A percentile compares a stretch with the other conserved stretches of the same genome.
phyloP scores from a whole-genome alignment of 108 stramenopile genomes.

The Discostella stelligeroides region DNA sequence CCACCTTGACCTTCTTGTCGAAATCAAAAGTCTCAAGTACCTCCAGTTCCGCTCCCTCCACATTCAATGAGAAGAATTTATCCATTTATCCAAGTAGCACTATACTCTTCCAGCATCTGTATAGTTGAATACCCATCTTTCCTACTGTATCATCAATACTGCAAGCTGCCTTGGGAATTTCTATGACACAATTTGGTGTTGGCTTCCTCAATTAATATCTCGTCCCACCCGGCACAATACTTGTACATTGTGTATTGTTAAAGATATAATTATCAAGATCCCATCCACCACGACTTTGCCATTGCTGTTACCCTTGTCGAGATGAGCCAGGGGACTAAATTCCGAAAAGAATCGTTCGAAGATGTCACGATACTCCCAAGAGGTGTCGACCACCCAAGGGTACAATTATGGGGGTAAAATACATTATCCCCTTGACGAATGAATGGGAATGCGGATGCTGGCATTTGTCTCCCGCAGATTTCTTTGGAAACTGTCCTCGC shows the following conservation, averaged over 20 bases:
- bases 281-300: slow-evolving; percentile 14
- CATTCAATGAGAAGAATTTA: background rate
- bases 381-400: background rate
- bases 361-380: background rate
- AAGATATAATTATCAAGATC: slow-evolving; percentile 5
- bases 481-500: too few relatives aligned
- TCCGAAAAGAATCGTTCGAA: slow-evolving; percentile 17
- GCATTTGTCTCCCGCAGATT: too few relatives aligned
- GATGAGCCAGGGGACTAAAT: slow-evolving; percentile 15
- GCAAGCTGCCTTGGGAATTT: background rate
- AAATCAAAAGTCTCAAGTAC: slow-evolving; percentile 2
- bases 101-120: background rate
- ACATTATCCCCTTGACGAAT: too few relatives aligned
- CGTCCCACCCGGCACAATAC: slow-evolving; percentile 20
- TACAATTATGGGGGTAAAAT: background rate
- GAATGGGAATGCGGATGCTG: too few relatives aligned
- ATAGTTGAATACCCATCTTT: background rate
- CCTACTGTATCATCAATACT: background rate
- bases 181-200: slow-evolving; percentile 1
- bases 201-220: slow-evolving; percentile 10
- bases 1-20: slow-evolving; percentile 8
- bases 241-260: slow-evolving; percentile 6
- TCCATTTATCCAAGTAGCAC: background rate
- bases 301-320: slow-evolving; percentile 1
- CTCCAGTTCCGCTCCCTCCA: background rate